These are phyloP conservation scores for Perkinsus marinus DNA, from an alignment of 169 alveolate species.

Conservation along the genomic window DNA sequence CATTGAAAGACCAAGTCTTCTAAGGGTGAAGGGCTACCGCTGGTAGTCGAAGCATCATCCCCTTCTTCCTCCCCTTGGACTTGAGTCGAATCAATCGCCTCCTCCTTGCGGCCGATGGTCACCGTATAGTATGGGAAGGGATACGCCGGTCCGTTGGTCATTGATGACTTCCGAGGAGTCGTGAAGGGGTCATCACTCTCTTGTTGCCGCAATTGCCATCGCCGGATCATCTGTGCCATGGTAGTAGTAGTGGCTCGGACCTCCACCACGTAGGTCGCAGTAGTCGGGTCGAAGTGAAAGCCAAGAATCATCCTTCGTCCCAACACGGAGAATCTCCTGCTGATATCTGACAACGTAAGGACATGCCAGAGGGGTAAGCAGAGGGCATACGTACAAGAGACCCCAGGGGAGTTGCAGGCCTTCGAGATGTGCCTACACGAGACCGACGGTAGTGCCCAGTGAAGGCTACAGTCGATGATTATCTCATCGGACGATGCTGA, in stretches of 20 bases:
- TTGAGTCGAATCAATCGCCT: background rate
- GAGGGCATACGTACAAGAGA: background rate
- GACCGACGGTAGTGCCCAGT: background rate
- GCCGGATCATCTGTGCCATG: background rate
- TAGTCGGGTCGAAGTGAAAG: background rate
- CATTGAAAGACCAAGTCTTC: background rate
- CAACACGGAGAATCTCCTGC: background rate
- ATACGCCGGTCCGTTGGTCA: background rate
- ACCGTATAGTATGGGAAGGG: background rate
- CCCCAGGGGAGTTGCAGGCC: background rate
- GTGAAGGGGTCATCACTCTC: background rate
- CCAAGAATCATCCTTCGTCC: background rate
- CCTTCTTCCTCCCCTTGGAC: background rate
- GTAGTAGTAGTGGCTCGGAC: background rate
- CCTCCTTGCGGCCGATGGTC: background rate
- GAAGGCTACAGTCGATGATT: background rate
- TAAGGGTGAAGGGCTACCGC: background rate
- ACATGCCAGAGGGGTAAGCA: too few relatives aligned
- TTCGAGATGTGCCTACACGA: background rate
- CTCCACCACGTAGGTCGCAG: background rate
- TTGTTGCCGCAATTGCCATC: background rate
- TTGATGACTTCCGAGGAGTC: background rate
- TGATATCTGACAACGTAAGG: background rate
- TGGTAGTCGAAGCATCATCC: background rate
- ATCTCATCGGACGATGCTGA: too few relatives aligned